Evolutionary conservation across 768 basidiomycete species (phyloP), one percentile per base, ranked within the genome.

Genomic region (Coprinopsis marcescibilis): DNA sequence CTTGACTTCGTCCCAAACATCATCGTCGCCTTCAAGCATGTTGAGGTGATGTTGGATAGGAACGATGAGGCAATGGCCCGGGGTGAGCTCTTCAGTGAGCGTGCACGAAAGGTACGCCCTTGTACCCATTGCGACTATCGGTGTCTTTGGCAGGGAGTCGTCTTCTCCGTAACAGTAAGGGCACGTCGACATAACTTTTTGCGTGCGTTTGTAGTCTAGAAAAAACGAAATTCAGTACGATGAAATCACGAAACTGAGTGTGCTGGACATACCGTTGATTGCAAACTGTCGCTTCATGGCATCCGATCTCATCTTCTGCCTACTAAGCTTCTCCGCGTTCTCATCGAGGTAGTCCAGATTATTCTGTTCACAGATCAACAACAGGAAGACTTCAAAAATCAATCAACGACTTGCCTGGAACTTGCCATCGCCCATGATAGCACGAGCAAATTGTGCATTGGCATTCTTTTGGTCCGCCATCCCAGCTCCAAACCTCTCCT

Each of bases 201-300:
- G 94, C 0, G 96, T 98, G 33, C 82, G 80, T 47, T 94, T 94
- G 65, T 92, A 98, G 65, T 98, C 95, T 96, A 57, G 27, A 47
- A 11, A 17, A 30, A 35, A 27, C 20, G 7, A 13, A 7, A 12
- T 15, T 19, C 44, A 43, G 15, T 32, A 21, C 14, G 21, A 13
- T 2, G 8, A 24, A 13, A 25, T 20, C 23, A 6, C 2, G 32
- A 13, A 36, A 5, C 24, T 20, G 27, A 15, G 7, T 24, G 10
- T 21, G 47, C 37, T 26, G 7, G 24, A 60, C 75, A 30, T 52
- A 90, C 93, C 94, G 49, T 97, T 81, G 52, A 99, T 89, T 11
- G 96, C 96, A 62, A 97, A 99, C 55, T 92, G 89, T 36, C 94
- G 80, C 63, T 93, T 98, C 85, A 96, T 91, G 17, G 86, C 90